phyloP scores from a whole-genome alignment of 495 filamentous ascomycete species.

The Parathielavia appendiculata region DNA sequence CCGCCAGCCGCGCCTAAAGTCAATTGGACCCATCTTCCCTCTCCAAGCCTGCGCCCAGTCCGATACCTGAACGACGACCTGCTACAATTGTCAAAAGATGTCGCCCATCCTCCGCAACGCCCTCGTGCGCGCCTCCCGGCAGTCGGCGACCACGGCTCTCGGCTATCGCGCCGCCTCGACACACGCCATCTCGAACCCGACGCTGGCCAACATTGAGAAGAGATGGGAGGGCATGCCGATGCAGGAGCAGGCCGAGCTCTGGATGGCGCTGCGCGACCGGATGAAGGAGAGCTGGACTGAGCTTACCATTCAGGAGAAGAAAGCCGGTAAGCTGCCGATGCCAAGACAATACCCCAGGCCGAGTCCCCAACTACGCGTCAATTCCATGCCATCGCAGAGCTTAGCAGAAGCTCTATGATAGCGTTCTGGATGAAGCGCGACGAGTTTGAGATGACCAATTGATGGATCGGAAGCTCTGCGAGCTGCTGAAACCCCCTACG shows the following conservation, averaged over 20 bases:
- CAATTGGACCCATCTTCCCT: conserved; percentile 44
- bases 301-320: conserved; percentile 94
- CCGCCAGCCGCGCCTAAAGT: conserved; percentile 31
- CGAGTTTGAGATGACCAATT: conserved; percentile 14
- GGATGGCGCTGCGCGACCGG: conserved; percentile 94
- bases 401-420: conserved; percentile 1
- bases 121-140: conserved; percentile 37
- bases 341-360: conserved; percentile 5
- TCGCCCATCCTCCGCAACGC: conserved; percentile 39
- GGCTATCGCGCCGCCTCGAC: conserved; percentile 63
- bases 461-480: conserved; percentile 21
- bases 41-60: conserved; percentile 24
- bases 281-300: conserved; percentile 98
- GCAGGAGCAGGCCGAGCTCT: conserved; percentile 97
- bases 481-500: conserved; percentile 10
- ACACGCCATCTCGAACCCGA: conserved; percentile 96
- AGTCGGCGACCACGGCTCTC: conserved; percentile 34
- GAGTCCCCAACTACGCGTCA: conserved; percentile 3
- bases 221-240: conserved; percentile 95
- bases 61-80: conserved; percentile 14
- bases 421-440: conserved; percentile 7
- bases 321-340: conserved; percentile 72
- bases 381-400: conserved; percentile 9
- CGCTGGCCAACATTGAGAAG: conserved; percentile 97
- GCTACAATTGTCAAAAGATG: conserved; percentile 23